Evolutionary conservation across 2,329 filamentous ascomycete genomes (phyloP).

Genomic region (Penicillium psychrosexuale): DNA sequence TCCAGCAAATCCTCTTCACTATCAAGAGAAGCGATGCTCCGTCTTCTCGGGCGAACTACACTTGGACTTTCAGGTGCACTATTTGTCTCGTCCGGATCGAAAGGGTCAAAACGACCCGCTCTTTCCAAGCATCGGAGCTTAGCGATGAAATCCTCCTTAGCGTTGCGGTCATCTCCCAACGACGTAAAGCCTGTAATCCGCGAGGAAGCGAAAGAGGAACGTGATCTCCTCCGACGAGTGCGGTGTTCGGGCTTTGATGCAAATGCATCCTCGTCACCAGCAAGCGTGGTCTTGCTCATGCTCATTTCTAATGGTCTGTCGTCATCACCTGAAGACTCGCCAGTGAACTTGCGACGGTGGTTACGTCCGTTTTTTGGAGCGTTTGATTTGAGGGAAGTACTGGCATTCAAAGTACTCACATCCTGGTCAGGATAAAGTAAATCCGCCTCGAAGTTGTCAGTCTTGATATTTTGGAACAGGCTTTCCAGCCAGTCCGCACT

Average conservation of each 20-base stretch:
- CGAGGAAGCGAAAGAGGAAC: slow-evolving; percentile 19
- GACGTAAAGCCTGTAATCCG: slow-evolving; percentile 13
- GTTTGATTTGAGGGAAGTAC: slow-evolving; percentile 2
- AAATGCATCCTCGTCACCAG: slow-evolving; percentile 12
- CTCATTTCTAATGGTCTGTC: slow-evolving; percentile 80
- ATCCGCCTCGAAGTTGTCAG: slow-evolving; percentile 17
- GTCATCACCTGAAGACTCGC: slow-evolving; percentile 73
- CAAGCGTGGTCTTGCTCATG: slow-evolving; percentile 45
- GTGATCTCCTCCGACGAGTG: slow-evolving; percentile 13
- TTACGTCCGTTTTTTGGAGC: slow-evolving; percentile 28
- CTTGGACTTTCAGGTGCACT: slow-evolving; percentile 22
- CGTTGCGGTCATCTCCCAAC: slow-evolving; percentile 5
- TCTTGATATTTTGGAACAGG: slow-evolving; percentile 53
- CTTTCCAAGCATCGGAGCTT: slow-evolving; percentile 21
- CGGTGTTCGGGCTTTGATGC: slow-evolving; percentile 2
- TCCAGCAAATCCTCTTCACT: slow-evolving; percentile 58
- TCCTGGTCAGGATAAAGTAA: slow-evolving; percentile 12
- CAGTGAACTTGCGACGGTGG: slow-evolving; percentile 46
- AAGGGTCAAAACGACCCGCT: slow-evolving; percentile 10
- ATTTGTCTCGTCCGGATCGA: slow-evolving; percentile 16
- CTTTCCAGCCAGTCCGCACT: slow-evolving; percentile 79
- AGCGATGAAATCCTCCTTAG: slow-evolving; percentile 17
- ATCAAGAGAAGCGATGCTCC: slow-evolving; percentile 52
- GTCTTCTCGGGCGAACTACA: slow-evolving; percentile 27
- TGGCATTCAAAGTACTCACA: background rate